Evolutionary conservation across 306 rosid species (phyloP).

Genomic region (Vachellia pachyceras): DNA sequence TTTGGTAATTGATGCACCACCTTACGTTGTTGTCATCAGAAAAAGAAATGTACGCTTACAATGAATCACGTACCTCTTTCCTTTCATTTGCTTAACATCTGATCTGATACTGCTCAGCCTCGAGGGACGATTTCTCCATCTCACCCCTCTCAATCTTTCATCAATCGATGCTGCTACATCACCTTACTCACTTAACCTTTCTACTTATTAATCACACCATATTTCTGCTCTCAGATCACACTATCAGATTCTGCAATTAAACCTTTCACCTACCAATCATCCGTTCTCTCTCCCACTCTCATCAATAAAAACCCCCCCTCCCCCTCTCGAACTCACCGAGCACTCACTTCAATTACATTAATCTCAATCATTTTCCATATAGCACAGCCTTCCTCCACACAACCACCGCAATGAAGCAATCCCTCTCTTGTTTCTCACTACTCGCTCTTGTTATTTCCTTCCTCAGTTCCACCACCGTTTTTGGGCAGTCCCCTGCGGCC

Average conservation of each 20-base stretch:
- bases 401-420: slow-evolving; percentile 20
- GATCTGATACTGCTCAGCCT: slow-evolving; percentile 12
- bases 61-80: background rate
- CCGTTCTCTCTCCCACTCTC: slow-evolving; percentile 1
- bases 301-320: slow-evolving; percentile 31
- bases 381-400: background rate
- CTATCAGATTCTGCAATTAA: slow-evolving; percentile 5
- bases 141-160: slow-evolving; percentile 14
- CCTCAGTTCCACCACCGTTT: slow-evolving; percentile 24
- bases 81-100: background rate
- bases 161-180: slow-evolving; percentile 39
- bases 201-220: slow-evolving; percentile 1
- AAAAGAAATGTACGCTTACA: slow-evolving; percentile 1
- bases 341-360: slow-evolving; percentile 13
- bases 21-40: slow-evolving; percentile 21
- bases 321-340: slow-evolving; percentile 22
- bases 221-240: slow-evolving; percentile 36
- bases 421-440: slow-evolving; percentile 35
- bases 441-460: slow-evolving; percentile 26
- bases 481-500: slow-evolving; percentile 40
- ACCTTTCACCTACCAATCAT: slow-evolving; percentile 39
- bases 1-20: slow-evolving; percentile 33
- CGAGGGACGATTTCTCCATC: slow-evolving; percentile 49
- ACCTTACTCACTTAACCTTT: slow-evolving; percentile 32
- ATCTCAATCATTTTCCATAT: background rate